Base-by-base conservation (phyloP, 192 early-diverging fungal species). In the Coemansia sp. region DNA sequence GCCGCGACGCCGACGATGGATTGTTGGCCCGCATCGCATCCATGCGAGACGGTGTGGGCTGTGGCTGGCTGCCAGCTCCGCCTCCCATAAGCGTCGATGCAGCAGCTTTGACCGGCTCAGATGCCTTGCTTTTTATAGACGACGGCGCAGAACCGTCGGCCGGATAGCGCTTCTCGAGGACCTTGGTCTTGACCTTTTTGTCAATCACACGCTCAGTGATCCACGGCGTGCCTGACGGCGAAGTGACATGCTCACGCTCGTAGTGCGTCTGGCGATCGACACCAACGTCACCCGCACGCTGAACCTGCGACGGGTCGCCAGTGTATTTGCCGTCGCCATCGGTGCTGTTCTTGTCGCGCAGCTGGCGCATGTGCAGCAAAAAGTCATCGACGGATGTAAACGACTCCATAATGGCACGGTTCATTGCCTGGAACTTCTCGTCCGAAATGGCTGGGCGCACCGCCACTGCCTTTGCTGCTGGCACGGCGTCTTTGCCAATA, bases 361-460 rank as follows among this genome's bases (percentile, higher is more conserved):
- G 66, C 70, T 76, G 69, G 36, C 74, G 69, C 79, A 82, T 82
- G 48, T 82, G 79, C 63, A 49, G 59, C 65, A 82, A 51, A 57
- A 82, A 82, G 62, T 82, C 79, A 26, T 82, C 79, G 34, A 82
- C 79, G 6, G 79, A 82, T 1, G 79, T 82, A 49, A 76, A 82
- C 23, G 79, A 82, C 69, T 75, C 79, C 79, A 76, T 75, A 74
- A 82, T 76, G 12, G 74, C 73, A 6, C 64, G 62, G 69, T 81
- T 81, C 78, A 81, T 81, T 4, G 28, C 60, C 49, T 52, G 60
- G 60, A 74, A 74, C 65, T 66, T 58, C 55, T 68, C 70, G 52
- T 74, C 72, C 25, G 77, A 71, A n/a, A 80, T 60, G 19, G 61
- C 68, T 1, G 78, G 69, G 7, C 65, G 72, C 51, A 67, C 49